Evolutionary conservation across 305 asterid species (phyloP), one percentile per base, ranked within the genome.

Genomic region (Fraxinus paxiana): DNA sequence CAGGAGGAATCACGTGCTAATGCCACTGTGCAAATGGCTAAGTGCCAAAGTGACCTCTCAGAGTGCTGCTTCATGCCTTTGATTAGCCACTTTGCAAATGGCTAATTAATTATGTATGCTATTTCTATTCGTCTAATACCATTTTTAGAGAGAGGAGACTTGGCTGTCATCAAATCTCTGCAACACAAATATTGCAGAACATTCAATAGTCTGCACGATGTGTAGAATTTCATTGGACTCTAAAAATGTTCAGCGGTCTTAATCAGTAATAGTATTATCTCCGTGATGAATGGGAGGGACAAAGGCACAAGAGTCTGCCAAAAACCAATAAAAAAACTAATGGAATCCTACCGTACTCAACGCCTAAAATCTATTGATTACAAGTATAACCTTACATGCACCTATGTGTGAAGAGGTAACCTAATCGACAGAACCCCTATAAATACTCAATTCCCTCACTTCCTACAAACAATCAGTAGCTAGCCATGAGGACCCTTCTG

Each of bases 381-480:
- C 1, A 41, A 41, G n/a, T 10, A 41, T 10, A 41, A 41, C n/a
- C 54, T 38, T 10, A 37, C 12, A 37, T 8, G 46, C 46, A 37
- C 46, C 46, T 37, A 38, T 38, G 10, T 38, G 46, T 9, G 46
- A 38, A 38, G 46, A 38, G 46, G 46, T 38, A 43, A 43, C 54
- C 54, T 43, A 12, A 43, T 12, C 18, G 20, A 48, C 56, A 46
- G 17, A 13, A 46, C 5, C 56, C 6, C 82, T 84, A 28, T 28
- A 28, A 82, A 84, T 76, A 38, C 59, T 75, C 80, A 2, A 61
- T 72, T 18, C 80, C 26, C 83, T 41, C 22, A 20, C 73, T 54
- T 80, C 67, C 76, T 43, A 59, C 8, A 75, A 61, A 30, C 74
- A 78, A 81, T 61, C 79, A 63, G 33, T 8, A 63, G 74, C 56